Evolutionary conservation across 495 filamentous ascomycete genomes (phyloP).

Genomic region (Aspergillus sparsus): DNA sequence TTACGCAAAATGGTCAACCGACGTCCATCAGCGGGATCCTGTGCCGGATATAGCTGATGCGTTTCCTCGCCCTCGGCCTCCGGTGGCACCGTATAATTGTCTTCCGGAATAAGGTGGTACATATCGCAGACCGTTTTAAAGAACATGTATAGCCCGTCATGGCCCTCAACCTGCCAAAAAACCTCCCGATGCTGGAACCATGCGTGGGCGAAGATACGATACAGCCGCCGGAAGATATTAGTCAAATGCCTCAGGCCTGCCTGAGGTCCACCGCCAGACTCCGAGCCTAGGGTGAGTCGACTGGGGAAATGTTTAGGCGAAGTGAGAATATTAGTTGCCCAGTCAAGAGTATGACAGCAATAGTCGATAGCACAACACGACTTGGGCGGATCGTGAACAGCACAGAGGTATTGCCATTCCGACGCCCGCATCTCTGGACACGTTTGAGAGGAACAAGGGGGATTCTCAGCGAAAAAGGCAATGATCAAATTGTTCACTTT

Average conservation of each 20-base stretch:
- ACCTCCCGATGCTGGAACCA: constrained; percentile 96
- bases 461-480: constrained; percentile 85
- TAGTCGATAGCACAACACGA: constrained; percentile 97
- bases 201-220: constrained; percentile 96
- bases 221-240: constrained; percentile 90
- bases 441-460: constrained; percentile 80
- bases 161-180: constrained; percentile 94
- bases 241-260: constrained; percentile 77
- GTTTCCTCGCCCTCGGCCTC: constrained; percentile 80
- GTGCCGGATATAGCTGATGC: constrained; percentile 38
- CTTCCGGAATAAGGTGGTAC: constrained; percentile 83
- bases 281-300: constrained; percentile 70
- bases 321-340: constrained; percentile 89
- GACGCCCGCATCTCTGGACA: constrained; percentile 98
- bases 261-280: constrained; percentile 59
- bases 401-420: constrained; percentile 99
- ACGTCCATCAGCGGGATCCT: constrained; percentile 39
- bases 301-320: constrained; percentile 90
- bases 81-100: constrained; percentile 91
- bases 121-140: constrained; percentile 96
- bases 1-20: constrained; percentile 50
- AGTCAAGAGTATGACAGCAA: constrained; percentile 96
- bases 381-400: constrained; percentile 93
- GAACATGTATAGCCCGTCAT: constrained; percentile 86
- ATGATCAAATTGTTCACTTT: constrained; percentile 91